Evolutionary conservation across 352 stramenopile species (phyloP).

Genomic region (Globisporangium echinulatum): DNA sequence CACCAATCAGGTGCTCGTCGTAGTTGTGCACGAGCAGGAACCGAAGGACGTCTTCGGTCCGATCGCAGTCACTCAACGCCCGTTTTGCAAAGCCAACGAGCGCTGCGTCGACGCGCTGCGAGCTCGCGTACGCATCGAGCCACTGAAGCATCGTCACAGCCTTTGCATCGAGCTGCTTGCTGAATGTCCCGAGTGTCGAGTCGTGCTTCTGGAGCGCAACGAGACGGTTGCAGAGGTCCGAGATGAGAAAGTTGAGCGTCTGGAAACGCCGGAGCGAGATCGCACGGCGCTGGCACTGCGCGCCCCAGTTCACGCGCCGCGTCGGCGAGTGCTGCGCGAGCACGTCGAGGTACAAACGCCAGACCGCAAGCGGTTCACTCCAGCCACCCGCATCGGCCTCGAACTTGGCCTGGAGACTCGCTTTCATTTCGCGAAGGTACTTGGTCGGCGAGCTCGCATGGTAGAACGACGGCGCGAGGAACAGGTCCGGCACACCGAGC

Average conservation of each 20-base stretch:
- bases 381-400: constrained; percentile 48
- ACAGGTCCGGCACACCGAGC: constrained; percentile 62
- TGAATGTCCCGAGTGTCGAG: constrained; percentile 14
- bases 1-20: constrained; percentile 56
- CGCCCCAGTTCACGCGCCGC: constrained; percentile 33
- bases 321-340: constrained; percentile 39
- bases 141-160: constrained; percentile 42
- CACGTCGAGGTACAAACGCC: constrained; percentile 59
- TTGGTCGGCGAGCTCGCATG: constrained; percentile 50
- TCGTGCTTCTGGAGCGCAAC: constrained; percentile 43
- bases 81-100: constrained; percentile 42
- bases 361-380: constrained; percentile 75
- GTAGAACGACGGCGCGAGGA: constrained; percentile 77
- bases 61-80: constrained; percentile 20
- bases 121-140: constrained; percentile 57
- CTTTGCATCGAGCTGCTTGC: constrained; percentile 31
- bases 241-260: constrained; percentile 73
- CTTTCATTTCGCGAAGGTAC: constrained; percentile 77
- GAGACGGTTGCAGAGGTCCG: constrained; percentile 63
- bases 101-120: constrained; percentile 41
- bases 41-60: constrained; percentile 40
- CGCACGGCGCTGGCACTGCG: constrained; percentile 36
- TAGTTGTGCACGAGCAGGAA: constrained; percentile 81
- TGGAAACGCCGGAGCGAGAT: constrained; percentile 71
- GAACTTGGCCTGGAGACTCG: constrained; percentile 62